Percentiles rank a stretch among this genome's conserved stretches.
Conservation (phyloP, 768 basidiomycete genomes). For the Inosperma sp. region DNA sequence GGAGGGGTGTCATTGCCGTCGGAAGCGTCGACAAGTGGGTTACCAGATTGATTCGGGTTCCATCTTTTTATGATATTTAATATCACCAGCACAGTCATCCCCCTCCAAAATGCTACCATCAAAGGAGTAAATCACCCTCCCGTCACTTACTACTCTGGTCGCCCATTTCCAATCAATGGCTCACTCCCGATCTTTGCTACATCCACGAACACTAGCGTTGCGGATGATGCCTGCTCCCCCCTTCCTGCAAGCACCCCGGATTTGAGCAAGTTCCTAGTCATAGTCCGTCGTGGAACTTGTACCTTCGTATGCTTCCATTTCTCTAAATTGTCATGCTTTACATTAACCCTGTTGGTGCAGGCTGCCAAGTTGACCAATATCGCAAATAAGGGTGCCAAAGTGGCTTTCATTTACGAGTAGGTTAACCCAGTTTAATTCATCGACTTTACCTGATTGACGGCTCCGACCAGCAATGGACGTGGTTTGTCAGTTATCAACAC, state of each 20-base stretch:
- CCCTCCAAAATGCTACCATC: slow-evolving; percentile 52
- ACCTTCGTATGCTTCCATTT: slow-evolving; percentile 37
- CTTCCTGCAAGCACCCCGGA: slow-evolving; percentile 51
- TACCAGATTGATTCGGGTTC: neutral
- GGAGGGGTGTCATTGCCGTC: slow-evolving; percentile 51
- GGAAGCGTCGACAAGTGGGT: slow-evolving; percentile 51
- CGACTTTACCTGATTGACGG: neutral
- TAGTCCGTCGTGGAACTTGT: slow-evolving; percentile 59
- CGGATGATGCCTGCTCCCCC: slow-evolving; percentile 55
- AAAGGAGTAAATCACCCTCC: slow-evolving; percentile 44
- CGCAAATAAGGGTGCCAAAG: slow-evolving; percentile 48
- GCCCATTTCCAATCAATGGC: slow-evolving; percentile 43
- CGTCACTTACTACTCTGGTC: slow-evolving; percentile 50
- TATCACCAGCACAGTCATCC: slow-evolving; percentile 43
- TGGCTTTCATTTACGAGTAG: slow-evolving; percentile 52
- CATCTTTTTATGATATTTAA: neutral
- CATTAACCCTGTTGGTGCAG: slow-evolving; percentile 49
- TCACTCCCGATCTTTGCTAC: slow-evolving; percentile 55
- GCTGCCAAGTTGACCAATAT: slow-evolving; percentile 49
- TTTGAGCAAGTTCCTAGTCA: slow-evolving; percentile 46
- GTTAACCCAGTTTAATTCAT: slow-evolving; percentile 18
- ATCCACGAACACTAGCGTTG: slow-evolving; percentile 48
- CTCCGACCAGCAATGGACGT: slow-evolving; percentile 39
- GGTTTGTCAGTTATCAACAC: slow-evolving; percentile 50
- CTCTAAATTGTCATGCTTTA: slow-evolving; percentile 17